Conservation (phyloP, 805 yeast species). For the Blastobotrys mokoenaii region DNA sequence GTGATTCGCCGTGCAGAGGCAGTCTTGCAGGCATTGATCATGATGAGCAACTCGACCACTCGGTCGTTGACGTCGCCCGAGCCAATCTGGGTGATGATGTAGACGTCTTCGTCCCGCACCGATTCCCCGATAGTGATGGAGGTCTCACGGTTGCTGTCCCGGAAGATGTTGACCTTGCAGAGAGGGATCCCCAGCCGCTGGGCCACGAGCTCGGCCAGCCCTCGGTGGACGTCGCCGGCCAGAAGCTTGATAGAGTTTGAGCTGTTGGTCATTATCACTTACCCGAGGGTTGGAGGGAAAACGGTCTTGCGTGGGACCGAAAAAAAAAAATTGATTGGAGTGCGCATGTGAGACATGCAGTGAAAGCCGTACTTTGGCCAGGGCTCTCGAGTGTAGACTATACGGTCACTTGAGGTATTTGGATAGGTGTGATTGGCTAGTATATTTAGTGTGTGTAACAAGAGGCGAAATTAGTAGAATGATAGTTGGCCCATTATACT, state of each 20-base stretch:
- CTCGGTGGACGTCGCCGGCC: constrained; percentile 59
- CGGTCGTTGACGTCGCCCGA: constrained; percentile 80
- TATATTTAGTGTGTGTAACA: too few relatives aligned
- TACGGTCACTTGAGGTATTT: too few relatives aligned
- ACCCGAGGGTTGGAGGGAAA: too few relatives aligned
- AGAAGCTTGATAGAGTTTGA: constrained; percentile 50
- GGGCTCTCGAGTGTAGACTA: too few relatives aligned
- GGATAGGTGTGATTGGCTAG: too few relatives aligned
- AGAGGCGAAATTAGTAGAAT: too few relatives aligned
- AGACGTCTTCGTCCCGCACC: too few relatives aligned
- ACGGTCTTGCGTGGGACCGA: neutral
- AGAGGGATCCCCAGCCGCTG: constrained; percentile 55
- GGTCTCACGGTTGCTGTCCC: constrained; percentile 78
- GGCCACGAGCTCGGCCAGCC: constrained; percentile 68
- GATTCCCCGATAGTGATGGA: constrained; percentile 82
- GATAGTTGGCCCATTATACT: too few relatives aligned
- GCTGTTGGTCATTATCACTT: constrained; percentile 10
- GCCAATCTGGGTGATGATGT: constrained; percentile 56
- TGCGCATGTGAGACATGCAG: too few relatives aligned
- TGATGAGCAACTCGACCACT: constrained; percentile 77
- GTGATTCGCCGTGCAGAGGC: constrained; percentile 94
- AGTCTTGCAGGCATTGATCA: constrained; percentile 89
- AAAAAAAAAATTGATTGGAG: too few relatives aligned
- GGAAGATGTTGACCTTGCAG: constrained; percentile 69
- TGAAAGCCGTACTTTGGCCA: too few relatives aligned